These are phyloP conservation scores for Pseudozyma hubeiensis DNA, from an alignment of 1,284 basidiomycete species.

Conservation along the genomic window DNA sequence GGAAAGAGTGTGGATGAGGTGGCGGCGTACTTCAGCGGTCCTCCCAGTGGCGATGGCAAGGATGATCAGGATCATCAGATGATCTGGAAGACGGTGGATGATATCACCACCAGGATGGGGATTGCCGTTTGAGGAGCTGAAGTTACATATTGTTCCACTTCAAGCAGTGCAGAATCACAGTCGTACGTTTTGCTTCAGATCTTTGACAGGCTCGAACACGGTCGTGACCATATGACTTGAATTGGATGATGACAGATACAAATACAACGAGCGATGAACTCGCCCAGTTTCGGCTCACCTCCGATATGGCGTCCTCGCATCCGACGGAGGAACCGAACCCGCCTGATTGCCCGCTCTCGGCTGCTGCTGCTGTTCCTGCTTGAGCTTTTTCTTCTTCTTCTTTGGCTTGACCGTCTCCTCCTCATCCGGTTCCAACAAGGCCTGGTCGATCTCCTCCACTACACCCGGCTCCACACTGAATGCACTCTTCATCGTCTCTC, in stretches of 20 bases:
- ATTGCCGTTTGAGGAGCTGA: slow-evolving; percentile 20
- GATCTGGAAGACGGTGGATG: slow-evolving; percentile 51
- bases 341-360: slow-evolving; percentile 1
- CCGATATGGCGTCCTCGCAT: slow-evolving; percentile 21
- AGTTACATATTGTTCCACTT: neutral
- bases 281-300: slow-evolving; percentile 3
- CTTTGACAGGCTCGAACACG: too few relatives aligned
- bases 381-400: slow-evolving; percentile 46
- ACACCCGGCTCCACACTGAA: slow-evolving; percentile 40
- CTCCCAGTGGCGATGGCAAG: slow-evolving; percentile 14
- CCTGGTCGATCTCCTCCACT: slow-evolving; percentile 48
- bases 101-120: slow-evolving; percentile 44
- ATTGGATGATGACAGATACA: neutral
- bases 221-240: too few relatives aligned
- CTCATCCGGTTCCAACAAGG: slow-evolving; percentile 49
- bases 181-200: too few relatives aligned
- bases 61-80: slow-evolving; percentile 26
- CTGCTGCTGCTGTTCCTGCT: slow-evolving; percentile 10
- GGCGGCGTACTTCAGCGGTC: slow-evolving; percentile 21
- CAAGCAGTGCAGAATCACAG: neutral
- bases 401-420: slow-evolving; percentile 33
- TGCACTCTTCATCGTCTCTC: slow-evolving; percentile 38
- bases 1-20: slow-evolving; percentile 61
- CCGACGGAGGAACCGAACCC: slow-evolving; percentile 16
- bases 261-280: slow-evolving; percentile 9